A percentile compares a stretch with the other conserved stretches of the same genome.
Conservation (phyloP, 2,329 filamentous ascomycete species). For the Ophiocordyceps unilateralis region DNA sequence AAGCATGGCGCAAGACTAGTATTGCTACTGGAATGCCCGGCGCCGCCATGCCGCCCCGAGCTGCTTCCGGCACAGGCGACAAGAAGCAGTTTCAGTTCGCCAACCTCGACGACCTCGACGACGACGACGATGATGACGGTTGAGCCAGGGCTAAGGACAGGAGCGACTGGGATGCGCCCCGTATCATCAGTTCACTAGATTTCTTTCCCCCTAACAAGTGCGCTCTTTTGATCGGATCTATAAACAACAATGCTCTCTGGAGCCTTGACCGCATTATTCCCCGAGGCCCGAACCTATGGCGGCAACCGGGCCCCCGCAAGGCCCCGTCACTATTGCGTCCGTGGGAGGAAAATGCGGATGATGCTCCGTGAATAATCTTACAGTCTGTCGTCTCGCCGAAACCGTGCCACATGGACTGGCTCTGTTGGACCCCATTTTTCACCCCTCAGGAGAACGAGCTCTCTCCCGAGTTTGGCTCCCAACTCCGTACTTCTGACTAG, state of each 20-base stretch:
- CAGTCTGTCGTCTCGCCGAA: slow-evolving; percentile 3
- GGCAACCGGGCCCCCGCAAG: not conserved
- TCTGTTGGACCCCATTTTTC: not conserved
- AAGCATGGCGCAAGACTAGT: slow-evolving; percentile 23
- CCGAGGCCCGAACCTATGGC: not conserved
- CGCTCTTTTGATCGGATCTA: not conserved
- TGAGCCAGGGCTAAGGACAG: not conserved
- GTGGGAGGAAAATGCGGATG: not conserved
- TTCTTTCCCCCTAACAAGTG: not conserved
- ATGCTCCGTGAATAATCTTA: slow-evolving; percentile 8
- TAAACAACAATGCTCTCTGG: not conserved
- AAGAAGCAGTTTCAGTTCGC: slow-evolving; percentile 41
- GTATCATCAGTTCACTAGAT: not conserved
- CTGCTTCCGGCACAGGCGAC: slow-evolving; percentile 13
- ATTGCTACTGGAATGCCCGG: slow-evolving; percentile 10
- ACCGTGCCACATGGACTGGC: not conserved
- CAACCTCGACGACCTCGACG: slow-evolving; percentile 33
- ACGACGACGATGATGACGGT: slow-evolving; percentile 18
- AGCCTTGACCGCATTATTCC: not conserved
- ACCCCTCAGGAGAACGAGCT: not conserved
- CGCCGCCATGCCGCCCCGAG: slow-evolving; percentile 9
- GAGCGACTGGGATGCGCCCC: not conserved
- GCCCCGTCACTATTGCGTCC: not conserved
- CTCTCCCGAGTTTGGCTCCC: not conserved
- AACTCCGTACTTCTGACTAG: slow-evolving; percentile 21